These are phyloP conservation scores for Xylariaceae sp. DNA, from an alignment of 2,329 filamentous ascomycete genomes.

Conservation along the genomic window DNA sequence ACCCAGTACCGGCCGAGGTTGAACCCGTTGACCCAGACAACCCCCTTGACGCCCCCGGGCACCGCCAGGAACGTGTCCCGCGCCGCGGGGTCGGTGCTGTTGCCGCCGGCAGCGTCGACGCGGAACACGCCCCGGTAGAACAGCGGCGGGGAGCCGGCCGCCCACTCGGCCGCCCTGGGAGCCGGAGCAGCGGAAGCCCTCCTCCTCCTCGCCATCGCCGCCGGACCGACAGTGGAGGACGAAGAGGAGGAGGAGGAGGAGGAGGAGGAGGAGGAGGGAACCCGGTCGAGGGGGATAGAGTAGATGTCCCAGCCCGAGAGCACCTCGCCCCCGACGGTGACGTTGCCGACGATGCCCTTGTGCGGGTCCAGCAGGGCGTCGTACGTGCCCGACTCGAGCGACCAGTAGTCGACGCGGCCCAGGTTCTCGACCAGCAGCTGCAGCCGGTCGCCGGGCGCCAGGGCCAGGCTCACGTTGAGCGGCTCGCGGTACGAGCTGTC, in stretches of 20 bases:
- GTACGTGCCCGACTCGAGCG: conserved; percentile 22
- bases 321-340: conserved; percentile 28
- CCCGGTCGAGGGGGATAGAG: conserved; percentile 29
- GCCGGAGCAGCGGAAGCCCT: neutral
- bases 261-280: conserved; percentile 15
- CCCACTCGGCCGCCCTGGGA: neutral
- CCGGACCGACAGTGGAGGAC: no score
- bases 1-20: conserved; percentile 40
- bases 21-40: conserved; percentile 38
- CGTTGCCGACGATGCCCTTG: conserved; percentile 38
- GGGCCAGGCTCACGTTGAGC: conserved; percentile 26
- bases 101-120: conserved; percentile 12
- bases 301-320: conserved; percentile 33
- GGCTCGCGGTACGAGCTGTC: conserved; percentile 37
- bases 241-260: conserved; percentile 10
- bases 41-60: conserved; percentile 34
- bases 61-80: conserved; percentile 31
- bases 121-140: conserved; percentile 26
- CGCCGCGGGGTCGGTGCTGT: conserved; percentile 20
- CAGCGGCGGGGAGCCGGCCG: conserved; percentile 15
- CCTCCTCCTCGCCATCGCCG: neutral
- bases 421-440: conserved; percentile 42
- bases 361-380: conserved; percentile 32
- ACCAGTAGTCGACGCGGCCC: conserved; percentile 40
- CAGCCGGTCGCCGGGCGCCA: conserved; percentile 32